phyloP scores from a whole-genome alignment of 306 rosid genomes.

The Ochetophila trinervis region DNA sequence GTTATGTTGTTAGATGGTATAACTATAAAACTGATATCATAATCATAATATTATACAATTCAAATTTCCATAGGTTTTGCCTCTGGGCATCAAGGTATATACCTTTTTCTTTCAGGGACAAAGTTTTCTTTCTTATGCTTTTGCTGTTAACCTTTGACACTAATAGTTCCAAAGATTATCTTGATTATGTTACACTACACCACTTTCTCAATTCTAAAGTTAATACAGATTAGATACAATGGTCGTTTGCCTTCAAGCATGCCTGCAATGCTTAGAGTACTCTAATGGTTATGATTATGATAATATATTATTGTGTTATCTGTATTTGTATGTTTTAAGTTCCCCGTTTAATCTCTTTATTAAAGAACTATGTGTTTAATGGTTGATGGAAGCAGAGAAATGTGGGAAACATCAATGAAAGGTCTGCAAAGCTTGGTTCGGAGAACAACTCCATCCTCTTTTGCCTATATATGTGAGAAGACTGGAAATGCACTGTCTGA shows the following conservation, averaged over 20 bases:
- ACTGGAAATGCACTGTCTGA: constrained; percentile 38
- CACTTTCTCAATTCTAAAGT: not conserved
- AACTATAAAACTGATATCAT: too few species aligned
- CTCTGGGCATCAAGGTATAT: too few species aligned
- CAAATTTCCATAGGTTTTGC: too few species aligned
- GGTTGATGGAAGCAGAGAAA: constrained; percentile 47
- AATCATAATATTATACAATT: too few species aligned
- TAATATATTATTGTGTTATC: not conserved
- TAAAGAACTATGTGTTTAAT: constrained; percentile 13
- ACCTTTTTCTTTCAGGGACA: too few species aligned
- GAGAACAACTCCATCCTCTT: constrained; percentile 58
- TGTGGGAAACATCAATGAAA: constrained; percentile 69
- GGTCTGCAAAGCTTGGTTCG: constrained; percentile 53
- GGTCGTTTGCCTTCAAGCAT: not conserved
- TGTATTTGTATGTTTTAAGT: not conserved
- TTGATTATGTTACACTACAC: too few species aligned
- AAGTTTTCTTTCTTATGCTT: too few species aligned
- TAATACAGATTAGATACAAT: not conserved
- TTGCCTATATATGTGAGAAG: constrained; percentile 48
- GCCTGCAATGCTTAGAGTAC: too few species aligned
- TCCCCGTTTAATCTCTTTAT: constrained; percentile 11
- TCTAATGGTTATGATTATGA: not conserved
- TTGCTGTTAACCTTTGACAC: too few species aligned
- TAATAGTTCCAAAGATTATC: too few species aligned
- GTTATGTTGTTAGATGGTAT: too few species aligned